Evolutionary conservation across 75 land plant species (phyloP).

Genomic region (Pinus taeda): DNA sequence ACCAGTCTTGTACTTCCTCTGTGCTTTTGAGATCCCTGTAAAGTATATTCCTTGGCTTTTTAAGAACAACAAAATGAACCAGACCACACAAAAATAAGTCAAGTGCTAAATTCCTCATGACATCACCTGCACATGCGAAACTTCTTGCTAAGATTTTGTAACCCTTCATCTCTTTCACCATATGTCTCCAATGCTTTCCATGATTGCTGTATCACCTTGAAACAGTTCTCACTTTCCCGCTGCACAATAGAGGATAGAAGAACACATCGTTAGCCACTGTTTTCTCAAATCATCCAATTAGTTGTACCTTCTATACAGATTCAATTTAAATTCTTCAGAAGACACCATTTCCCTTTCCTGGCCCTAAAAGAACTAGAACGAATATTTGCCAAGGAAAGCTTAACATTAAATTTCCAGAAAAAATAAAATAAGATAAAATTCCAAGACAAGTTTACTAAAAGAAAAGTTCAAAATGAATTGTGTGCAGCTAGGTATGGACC

Average conservation of each 20-base stretch:
- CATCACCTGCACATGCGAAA: slow-evolving; percentile 71
- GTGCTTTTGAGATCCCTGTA: slow-evolving; percentile 50
- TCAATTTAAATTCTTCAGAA: not conserved
- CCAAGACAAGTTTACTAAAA: not conserved
- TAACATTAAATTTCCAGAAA: slow-evolving; percentile 1
- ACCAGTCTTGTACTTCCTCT: slow-evolving; percentile 73
- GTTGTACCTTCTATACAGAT: not conserved
- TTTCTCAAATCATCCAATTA: not conserved
- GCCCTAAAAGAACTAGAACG: not conserved
- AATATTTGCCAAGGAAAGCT: not conserved
- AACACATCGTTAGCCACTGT: slow-evolving; percentile 9
- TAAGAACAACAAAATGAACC: slow-evolving; percentile 1
- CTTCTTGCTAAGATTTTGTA: slow-evolving; percentile 43
- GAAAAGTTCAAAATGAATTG: not conserved
- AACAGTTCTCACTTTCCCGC: slow-evolving; percentile 86
- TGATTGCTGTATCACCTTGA: slow-evolving; percentile 66
- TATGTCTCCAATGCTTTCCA: slow-evolving; percentile 64
- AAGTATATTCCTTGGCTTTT: not conserved
- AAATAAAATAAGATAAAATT: not conserved
- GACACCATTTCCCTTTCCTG: not conserved
- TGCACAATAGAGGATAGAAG: slow-evolving; percentile 15
- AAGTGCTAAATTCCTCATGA: slow-evolving; percentile 8
- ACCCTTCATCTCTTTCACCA: slow-evolving; percentile 45
- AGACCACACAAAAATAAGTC: not conserved
- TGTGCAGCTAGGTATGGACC: slow-evolving; percentile 61